Base-by-base conservation (phyloP, 306 rosid species). In the Cotoneaster glaucophyllus region DNA sequence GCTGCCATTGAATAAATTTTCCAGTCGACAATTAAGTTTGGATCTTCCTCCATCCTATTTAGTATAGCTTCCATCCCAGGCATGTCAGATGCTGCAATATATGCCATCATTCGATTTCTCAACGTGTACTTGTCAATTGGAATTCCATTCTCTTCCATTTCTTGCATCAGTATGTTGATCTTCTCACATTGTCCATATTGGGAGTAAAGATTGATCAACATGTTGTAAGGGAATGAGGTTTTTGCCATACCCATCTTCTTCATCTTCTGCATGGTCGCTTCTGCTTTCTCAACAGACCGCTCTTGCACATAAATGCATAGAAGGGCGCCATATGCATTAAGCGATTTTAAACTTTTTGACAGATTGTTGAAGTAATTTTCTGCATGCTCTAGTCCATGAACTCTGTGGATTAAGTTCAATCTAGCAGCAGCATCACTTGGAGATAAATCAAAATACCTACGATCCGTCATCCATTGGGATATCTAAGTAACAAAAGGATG, bases 401-500 rank as follows among this genome's bases (percentile, higher is more conserved):
- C 74, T 72, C 73, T 76, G 53, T 69, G 64, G 39, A 83, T 76
- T 68, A 83, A 73, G 44, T 72, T 81, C 84, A 83, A 67, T 66
- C 86, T 76, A 54, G 62, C 24, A 0, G 79, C 79, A 37, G 79
- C 81, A 79, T 83, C 86, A 13, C 64, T 68, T 44, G 86, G 39
- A n/a, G 84, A 67, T 29, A 83, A 19, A 52, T 28, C 64, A 32
- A 83, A 74, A 67, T 64, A 83, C 54, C 78, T 79, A 4, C 62
- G 73, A 65, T 83, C 86, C 0, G 79, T 83, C 84, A 79, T 79
- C 86, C 86, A 83, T 53, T 29, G 76, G 31, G 86, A 83, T 71
- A 79, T 76, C 86, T 83, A 73, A 8, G 68, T 4, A 25, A 43
- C 61, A 50, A 43, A 71, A 56, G 45, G 69, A 70, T 34, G 41